Base-by-base conservation (phyloP, 2,329 filamentous ascomycete genomes). In the Trichoderma harzianum region DNA sequence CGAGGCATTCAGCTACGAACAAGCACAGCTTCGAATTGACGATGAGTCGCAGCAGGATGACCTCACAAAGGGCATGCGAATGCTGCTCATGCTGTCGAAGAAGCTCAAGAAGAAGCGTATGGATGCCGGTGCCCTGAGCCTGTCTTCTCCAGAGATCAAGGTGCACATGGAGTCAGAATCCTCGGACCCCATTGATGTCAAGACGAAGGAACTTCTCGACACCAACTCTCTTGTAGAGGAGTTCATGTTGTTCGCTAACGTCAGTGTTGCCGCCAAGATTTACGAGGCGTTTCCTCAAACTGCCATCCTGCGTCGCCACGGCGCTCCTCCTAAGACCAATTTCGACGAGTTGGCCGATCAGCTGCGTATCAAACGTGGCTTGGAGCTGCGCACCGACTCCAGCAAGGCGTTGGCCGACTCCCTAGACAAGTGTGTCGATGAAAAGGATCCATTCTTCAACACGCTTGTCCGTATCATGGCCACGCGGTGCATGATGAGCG, bases 211-310 rank as follows among this genome's bases (percentile, higher is more conserved):
- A 77, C 90, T 95, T 66, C 90, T 99, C 47, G 95, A 96, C 78
- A 99, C 96, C 68, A 99, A 98, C 84, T 98, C 95, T 26, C 89
- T 99, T 6, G 97, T 99, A 32, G 96, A 99, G 80, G 96, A 99
- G 80, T 98, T 99, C 86, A 99, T 99, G 96, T 86, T 99, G 79
- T 92, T 98, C 80, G 97, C 96, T 86, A 99, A 99, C 83, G 94
- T 94, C 78, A 95, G 92, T 76, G 97, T 99, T 34, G 96, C 95
- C 7, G 88, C 90, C 75, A 95, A 94, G 81, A 97, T 97, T 79
- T 94, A 97, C 83, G 89, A 93, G 63, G 91, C 94, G 3, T 98
- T 98, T 82, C 95, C 96, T 0, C 95, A 99, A 82, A 98, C 95
- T 0, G 96, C 96, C 63, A 91, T 99, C 77, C 89, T 99, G 18